These are phyloP conservation scores for Pythium sukuiense DNA, from an alignment of 352 stramenopile genomes.

Conservation along the genomic window DNA sequence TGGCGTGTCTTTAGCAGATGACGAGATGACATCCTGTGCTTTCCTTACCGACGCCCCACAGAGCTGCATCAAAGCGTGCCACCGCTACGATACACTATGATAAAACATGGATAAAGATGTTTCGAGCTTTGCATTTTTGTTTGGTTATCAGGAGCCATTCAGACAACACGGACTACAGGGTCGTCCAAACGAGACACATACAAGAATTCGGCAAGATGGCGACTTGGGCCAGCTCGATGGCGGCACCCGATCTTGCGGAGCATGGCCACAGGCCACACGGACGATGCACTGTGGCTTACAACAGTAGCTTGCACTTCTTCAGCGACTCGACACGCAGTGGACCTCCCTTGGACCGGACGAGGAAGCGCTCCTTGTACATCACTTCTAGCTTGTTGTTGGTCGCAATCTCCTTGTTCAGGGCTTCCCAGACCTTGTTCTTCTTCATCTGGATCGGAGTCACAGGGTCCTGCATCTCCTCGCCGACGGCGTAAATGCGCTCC, in stretches of 20 bases:
- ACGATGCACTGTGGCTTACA: slow-evolving; percentile 8
- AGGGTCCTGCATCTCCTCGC: slow-evolving; percentile 66
- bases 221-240: neutral
- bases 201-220: neutral
- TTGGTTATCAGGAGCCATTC: slow-evolving; percentile 8
- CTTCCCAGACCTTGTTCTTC: slow-evolving; percentile 86
- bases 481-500: slow-evolving; percentile 70
- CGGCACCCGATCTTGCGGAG: neutral
- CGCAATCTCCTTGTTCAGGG: slow-evolving; percentile 71
- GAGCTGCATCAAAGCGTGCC: no score
- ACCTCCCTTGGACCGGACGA: slow-evolving; percentile 53
- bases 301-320: slow-evolving; percentile 38
- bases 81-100: no score
- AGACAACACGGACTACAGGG: slow-evolving; percentile 8
- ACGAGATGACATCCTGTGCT: no score
- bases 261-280: neutral
- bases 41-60: no score
- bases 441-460: slow-evolving; percentile 83
- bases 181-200: slow-evolving; percentile 7
- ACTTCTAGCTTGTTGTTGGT: slow-evolving; percentile 78
- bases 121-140: slow-evolving; percentile 10
- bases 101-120: neutral
- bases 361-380: slow-evolving; percentile 64
- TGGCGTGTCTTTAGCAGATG: no score
- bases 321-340: slow-evolving; percentile 63